Evolutionary conservation across 202 grass and related monocot genomes (phyloP), one percentile per base, ranked within the genome.

Genomic region (Eragrostis tef): DNA sequence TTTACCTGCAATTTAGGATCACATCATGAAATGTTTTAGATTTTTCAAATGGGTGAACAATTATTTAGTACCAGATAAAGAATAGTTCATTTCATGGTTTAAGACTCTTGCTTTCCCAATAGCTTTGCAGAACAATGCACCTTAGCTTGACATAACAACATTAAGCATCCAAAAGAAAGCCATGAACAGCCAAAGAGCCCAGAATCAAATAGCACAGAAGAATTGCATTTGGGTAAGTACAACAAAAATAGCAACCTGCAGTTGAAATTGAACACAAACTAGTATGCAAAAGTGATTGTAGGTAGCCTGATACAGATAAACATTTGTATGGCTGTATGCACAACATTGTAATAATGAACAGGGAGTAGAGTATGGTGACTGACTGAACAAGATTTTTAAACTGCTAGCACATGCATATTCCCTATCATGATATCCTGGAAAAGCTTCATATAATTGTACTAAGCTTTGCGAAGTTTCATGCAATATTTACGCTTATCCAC

Each of bases 1-100:
- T 97, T 97, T 46, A 97, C 89, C 94, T 97, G 84, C 29, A 88
- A 88, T 67, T n/a, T 66, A 85, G 51, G 65, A 15, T 45, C 53
- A 43, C 20, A 79, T 60, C 29, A 54, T 67, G 57, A 66, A 76
- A 83, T 29, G 34, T 2, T 81, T 54, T 58, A 78, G 22, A 81
- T 47, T 52, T 25, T 66, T 83, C 45, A 42, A 59, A 89, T 31
- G 14, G 36, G 29, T 60, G 29, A 75, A 84, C 59, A 29, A 74
- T 67, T 59, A 25, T 58, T 65, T 79, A 91, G 56, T 57, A 48
- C 15, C 34, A 17, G 73, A 64, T 65, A 87, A 75, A 20, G 71
- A 66, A 60, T 67, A 80, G 68, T 9, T n/a, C 36, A 53, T 67
- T 78, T 79, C 68, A 84, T 79, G 27, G 8, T 67, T 53, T 74